Conservation (phyloP, 371 early-diverging fungal genomes). For the Lichtheimia ornata region DNA sequence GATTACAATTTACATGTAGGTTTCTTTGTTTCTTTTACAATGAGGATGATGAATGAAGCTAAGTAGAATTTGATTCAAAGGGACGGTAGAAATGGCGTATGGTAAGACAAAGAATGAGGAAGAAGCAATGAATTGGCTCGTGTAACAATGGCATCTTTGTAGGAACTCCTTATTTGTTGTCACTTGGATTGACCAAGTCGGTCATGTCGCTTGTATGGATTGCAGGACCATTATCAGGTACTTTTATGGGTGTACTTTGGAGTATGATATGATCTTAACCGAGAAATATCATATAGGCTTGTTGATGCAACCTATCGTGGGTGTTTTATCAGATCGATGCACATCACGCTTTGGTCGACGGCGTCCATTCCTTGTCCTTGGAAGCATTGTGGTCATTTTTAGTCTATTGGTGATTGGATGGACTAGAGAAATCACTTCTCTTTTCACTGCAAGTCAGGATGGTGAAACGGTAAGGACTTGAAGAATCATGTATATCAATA, state of each 20-base stretch:
- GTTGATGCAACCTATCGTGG: constrained; percentile 83
- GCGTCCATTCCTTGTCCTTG: constrained; percentile 73
- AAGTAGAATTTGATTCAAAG: constrained; percentile 18
- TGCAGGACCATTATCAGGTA: constrained; percentile 94
- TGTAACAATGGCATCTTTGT: constrained; percentile 4
- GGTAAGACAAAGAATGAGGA: constrained; percentile 24
- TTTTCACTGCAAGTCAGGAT: constrained; percentile 41
- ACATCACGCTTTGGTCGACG: constrained; percentile 71
- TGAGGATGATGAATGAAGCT: not conserved
- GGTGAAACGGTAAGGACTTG: constrained; percentile 33
- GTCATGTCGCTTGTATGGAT: constrained; percentile 93
- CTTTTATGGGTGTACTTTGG: not conserved
- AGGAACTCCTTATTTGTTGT: constrained; percentile 90
- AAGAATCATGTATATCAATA: not conserved
- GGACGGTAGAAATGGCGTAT: constrained; percentile 75
- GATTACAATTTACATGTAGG: constrained; percentile 52
- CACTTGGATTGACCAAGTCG: constrained; percentile 84
- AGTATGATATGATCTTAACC: not conserved
- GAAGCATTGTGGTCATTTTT: constrained; percentile 63
- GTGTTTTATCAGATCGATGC: constrained; percentile 75
- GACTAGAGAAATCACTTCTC: constrained; percentile 69
- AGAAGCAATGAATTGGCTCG: not conserved
- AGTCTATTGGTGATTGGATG: constrained; percentile 80
- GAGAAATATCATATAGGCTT: constrained; percentile 49
- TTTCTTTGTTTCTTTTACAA: not conserved